Percentiles rank a stretch among this genome's conserved stretches.
phyloP scores from a whole-genome alignment of 2,329 filamentous ascomycete species.

The Metarhizium album region DNA sequence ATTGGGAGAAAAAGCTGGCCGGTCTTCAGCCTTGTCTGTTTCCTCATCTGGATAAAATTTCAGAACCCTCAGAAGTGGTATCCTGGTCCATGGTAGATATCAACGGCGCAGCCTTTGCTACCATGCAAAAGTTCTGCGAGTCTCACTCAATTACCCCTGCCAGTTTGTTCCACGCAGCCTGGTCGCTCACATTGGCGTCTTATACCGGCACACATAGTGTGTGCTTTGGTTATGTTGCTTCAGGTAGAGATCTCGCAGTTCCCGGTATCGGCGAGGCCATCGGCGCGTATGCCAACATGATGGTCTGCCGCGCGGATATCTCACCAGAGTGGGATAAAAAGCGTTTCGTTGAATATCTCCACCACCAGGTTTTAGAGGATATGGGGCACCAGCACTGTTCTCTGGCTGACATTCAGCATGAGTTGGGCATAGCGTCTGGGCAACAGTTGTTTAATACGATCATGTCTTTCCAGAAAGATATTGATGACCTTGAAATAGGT shows the following conservation, averaged over 20 bases:
- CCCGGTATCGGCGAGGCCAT: conserved; percentile 35
- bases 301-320: conserved; percentile 36
- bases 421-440: conserved; percentile 12
- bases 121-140: conserved; percentile 23
- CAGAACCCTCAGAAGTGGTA: neutral
- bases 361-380: conserved; percentile 33
- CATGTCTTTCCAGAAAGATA: conserved; percentile 19
- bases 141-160: conserved; percentile 33
- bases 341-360: conserved; percentile 23
- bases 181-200: conserved; percentile 37
- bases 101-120: neutral
- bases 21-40: conserved; percentile 8
- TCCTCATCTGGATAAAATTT: conserved; percentile 1
- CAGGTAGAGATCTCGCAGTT: conserved; percentile 41
- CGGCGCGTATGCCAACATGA: conserved; percentile 44
- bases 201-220: conserved; percentile 37
- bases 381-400: conserved; percentile 39
- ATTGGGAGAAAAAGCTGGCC: conserved; percentile 7
- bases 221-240: conserved; percentile 43
- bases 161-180: conserved; percentile 38
- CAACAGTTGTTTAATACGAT: conserved; percentile 21
- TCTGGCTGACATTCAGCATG: conserved; percentile 32
- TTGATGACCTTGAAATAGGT: neutral
- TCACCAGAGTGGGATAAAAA: conserved; percentile 10
- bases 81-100: neutral